Evolutionary conservation across 768 basidiomycete genomes (phyloP).

Genomic region (Rhizopogon rudus): DNA sequence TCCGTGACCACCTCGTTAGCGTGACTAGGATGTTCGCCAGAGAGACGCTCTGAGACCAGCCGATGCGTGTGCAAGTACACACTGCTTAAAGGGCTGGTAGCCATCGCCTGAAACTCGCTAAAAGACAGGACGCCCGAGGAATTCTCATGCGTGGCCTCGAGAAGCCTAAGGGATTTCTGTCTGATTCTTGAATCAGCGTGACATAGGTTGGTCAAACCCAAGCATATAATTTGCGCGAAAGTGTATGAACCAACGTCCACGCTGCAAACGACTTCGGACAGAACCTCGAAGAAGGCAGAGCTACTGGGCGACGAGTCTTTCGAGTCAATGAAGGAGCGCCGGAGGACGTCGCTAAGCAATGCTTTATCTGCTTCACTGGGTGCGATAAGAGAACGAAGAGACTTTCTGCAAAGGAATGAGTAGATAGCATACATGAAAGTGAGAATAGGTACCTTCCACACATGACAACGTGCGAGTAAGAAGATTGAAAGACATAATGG

Average conservation of each 20-base stretch:
- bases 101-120: conserved; percentile 67
- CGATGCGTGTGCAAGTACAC: conserved; percentile 81
- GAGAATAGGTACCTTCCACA: conserved; percentile 21
- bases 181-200: conserved; percentile 63
- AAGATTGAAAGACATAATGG: conserved; percentile 62
- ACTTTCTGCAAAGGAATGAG: conserved; percentile 50
- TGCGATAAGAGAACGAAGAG: conserved; percentile 63
- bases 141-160: conserved; percentile 69
- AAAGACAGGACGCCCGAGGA: conserved; percentile 63
- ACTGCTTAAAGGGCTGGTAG: conserved; percentile 66
- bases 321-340: conserved; percentile 60
- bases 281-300: conserved; percentile 70
- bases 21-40: conserved; percentile 68
- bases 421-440: conserved; percentile 5
- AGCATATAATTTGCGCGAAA: conserved; percentile 69
- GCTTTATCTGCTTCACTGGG: conserved; percentile 48
- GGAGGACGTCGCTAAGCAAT: conserved; percentile 61
- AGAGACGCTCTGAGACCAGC: conserved; percentile 70
- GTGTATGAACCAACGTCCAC: conserved; percentile 52
- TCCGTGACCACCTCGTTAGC: conserved; percentile 63
- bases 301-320: conserved; percentile 52
- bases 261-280: conserved; percentile 64
- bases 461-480: conserved; percentile 34
- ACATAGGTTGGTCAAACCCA: conserved; percentile 82
- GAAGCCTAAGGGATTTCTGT: conserved; percentile 70